Base-by-base conservation (phyloP, 305 asterid genomes). In the Fraxinus sp. region DNA sequence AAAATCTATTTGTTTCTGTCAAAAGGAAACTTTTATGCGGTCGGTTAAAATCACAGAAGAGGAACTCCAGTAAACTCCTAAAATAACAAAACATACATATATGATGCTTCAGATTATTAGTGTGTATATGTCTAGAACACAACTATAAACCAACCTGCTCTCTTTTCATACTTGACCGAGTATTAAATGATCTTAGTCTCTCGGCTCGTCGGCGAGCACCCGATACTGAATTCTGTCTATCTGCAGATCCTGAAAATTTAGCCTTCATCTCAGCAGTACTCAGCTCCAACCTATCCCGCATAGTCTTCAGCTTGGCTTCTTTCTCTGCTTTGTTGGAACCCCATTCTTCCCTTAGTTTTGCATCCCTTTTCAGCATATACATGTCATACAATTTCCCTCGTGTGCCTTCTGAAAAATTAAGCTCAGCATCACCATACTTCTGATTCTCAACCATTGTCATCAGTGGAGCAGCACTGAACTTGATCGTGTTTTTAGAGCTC, bases 271-370 rank as follows among this genome's bases (percentile, higher is more conserved):
- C 96, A 80, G 96, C 90, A 84, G 85, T 92, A 90, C 90, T 97
- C 82, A 89, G 85, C 88, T 95, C 98, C 72, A 95, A 90, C 88
- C 91, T 93, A 85, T 97, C 96, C 81, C 90, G 97, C 99, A 97
- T 83, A 32, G 90, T 90, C 90, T 90, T 97, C 88, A 95, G 76
- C 84, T 87, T 91, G 59, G 98, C 97, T 90, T 97, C 98, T 89
- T 97, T 97, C 86, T 93, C 96, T 70, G 87, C 88, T 73, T 94
- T 87, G 73, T 90, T 95, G 75, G 93, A 90, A 85, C 93, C 89
- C 99, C 99, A 97, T 82, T 94, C 98, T 83, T 89, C 97, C 90
- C 88, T 90, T 72, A 97, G 92, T 82, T 95, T 97, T 79, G 93
- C 97, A 88, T 93, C 97, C 86, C 99, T 91, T 91, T 90, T 97